phyloP scores from a whole-genome alignment of 768 basidiomycete species.

The Trametes cingulata region DNA sequence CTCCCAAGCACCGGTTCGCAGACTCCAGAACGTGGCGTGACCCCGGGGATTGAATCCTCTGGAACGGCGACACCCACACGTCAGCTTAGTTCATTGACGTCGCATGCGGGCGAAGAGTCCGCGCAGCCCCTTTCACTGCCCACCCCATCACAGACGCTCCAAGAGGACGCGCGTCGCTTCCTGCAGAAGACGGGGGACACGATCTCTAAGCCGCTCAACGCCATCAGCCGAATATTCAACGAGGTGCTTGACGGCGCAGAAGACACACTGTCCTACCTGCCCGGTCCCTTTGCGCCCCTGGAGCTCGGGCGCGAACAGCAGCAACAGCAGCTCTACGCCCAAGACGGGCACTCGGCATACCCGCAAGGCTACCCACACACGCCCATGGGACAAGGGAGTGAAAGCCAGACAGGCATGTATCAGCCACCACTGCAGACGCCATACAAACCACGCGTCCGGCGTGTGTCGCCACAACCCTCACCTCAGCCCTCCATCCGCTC shows the following conservation, averaged over 20 bases:
- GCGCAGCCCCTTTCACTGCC: constrained; percentile 76
- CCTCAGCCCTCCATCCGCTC: constrained; percentile 26
- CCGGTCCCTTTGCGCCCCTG: constrained; percentile 69
- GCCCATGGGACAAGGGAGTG: constrained; percentile 37
- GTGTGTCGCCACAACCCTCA: constrained; percentile 29
- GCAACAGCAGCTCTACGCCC: constrained; percentile 36
- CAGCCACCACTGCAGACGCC: constrained; percentile 52
- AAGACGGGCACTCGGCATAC: constrained; percentile 33
- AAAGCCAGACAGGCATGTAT: constrained; percentile 12
- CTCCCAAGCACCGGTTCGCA: constrained; percentile 41
- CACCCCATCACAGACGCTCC: constrained; percentile 43
- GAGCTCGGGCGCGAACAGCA: constrained; percentile 59
- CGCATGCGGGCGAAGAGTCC: constrained; percentile 85
- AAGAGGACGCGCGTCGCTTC: constrained; percentile 77
- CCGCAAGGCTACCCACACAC: constrained; percentile 39
- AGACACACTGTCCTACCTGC: constrained; percentile 62
- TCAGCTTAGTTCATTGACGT: neutral
- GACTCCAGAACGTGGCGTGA: constrained; percentile 32
- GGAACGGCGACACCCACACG: constrained; percentile 22
- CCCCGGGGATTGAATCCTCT: constrained; percentile 30
- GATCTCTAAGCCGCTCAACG: constrained; percentile 87
- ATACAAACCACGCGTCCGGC: constrained; percentile 72
- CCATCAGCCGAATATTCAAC: constrained; percentile 84
- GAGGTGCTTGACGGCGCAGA: constrained; percentile 77
- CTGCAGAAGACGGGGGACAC: constrained; percentile 90